phyloP scores from a whole-genome alignment of 1,284 basidiomycete genomes.

The Bjerkandera adusta region DNA sequence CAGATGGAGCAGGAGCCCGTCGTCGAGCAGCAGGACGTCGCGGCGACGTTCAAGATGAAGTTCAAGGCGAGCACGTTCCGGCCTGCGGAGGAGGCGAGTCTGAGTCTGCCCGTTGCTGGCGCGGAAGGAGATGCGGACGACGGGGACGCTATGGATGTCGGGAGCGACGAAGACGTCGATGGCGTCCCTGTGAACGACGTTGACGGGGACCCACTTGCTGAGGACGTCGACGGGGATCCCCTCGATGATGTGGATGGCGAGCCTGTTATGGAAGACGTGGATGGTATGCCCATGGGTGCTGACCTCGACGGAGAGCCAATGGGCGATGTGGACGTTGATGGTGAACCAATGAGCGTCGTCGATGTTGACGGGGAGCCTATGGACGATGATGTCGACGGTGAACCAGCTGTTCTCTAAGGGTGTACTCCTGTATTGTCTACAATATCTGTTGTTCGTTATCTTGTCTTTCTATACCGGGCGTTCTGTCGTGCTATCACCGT shows the following conservation, averaged over 20 bases:
- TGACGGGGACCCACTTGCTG: conserved; percentile 42
- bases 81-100: conserved; percentile 46
- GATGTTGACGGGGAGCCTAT: conserved; percentile 37
- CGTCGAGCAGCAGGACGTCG: conserved; percentile 27
- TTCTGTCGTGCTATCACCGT: no score
- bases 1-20: conserved; percentile 31
- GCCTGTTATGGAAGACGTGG: conserved; percentile 36
- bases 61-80: conserved; percentile 83
- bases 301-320: conserved; percentile 30
- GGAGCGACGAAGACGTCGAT: conserved; percentile 43
- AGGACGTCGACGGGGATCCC: conserved; percentile 41
- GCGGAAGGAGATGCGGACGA: conserved; percentile 43
- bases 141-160: conserved; percentile 43
- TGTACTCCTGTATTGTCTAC: no score
- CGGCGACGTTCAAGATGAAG: conserved; percentile 45
- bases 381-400: conserved; percentile 44
- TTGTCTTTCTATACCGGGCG: no score
- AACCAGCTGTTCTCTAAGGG: no score
- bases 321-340: conserved; percentile 41
- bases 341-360: conserved; percentile 34
- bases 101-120: conserved; percentile 28
- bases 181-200: conserved; percentile 39
- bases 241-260: conserved; percentile 39
- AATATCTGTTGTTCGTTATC: no score
- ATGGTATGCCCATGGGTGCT: conserved; percentile 38